Percentiles rank a stretch among this genome's conserved stretches.
Evolutionary conservation across 306 rosid species (phyloP).

Genomic region (Gleditsia sinensis): DNA sequence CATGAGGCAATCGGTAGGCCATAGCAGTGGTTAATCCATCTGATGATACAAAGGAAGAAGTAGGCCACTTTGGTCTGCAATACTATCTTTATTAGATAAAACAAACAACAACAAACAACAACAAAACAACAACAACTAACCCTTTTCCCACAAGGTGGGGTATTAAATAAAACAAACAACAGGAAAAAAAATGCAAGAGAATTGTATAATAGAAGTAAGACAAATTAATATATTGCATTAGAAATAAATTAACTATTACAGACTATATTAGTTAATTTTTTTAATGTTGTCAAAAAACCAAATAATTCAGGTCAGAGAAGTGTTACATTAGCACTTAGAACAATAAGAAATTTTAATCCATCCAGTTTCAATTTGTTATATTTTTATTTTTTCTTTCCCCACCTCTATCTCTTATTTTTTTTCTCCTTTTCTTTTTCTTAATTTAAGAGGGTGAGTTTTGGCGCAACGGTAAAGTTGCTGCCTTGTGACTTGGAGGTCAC

Average conservation of each 20-base stretch:
- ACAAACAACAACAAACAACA: conserved; percentile 13
- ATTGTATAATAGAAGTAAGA: conserved; percentile 1
- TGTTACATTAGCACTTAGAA: background rate
- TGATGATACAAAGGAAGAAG: conserved; percentile 81
- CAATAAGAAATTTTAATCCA: background rate
- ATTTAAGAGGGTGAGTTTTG: no score
- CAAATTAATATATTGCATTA: background rate
- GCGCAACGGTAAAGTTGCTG: no score
- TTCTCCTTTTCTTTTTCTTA: background rate
- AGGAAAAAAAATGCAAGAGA: conserved; percentile 10
- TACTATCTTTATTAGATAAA: conserved; percentile 43
- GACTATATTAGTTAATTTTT: background rate
- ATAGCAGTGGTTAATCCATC: conserved; percentile 96
- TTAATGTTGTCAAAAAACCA: background rate
- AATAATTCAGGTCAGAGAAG: background rate
- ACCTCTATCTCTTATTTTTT: background rate
- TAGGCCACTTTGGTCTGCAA: conserved; percentile 97
- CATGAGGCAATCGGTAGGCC: conserved; percentile 99
- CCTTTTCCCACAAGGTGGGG: no score
- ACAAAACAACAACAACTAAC: no score
- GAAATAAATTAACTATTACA: conserved; percentile 20
- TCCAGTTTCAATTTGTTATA: background rate
- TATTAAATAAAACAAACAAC: conserved; percentile 41
- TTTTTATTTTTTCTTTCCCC: background rate
- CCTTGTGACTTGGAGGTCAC: no score